A percentile compares a stretch with the other conserved stretches of the same genome.
Evolutionary conservation across 2,329 filamentous ascomycete genomes (phyloP).

Genomic region (Sporothrix brasiliensis): DNA sequence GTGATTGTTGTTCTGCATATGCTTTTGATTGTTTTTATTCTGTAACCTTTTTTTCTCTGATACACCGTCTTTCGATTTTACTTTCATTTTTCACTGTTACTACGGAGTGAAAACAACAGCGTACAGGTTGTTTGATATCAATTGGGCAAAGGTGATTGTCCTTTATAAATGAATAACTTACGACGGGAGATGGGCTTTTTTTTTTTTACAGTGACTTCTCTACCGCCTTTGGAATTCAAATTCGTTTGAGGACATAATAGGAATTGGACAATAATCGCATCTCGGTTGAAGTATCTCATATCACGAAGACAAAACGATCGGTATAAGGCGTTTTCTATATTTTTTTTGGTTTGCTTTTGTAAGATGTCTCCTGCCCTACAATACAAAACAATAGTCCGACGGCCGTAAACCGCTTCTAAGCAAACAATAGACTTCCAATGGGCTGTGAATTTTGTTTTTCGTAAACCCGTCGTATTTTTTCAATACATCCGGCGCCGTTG

Average conservation of each 20-base stretch:
- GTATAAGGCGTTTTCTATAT: constrained; percentile 20
- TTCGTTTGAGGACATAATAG: not conserved
- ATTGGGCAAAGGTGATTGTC: not conserved
- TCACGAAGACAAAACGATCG: not conserved
- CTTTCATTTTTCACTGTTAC: not conserved
- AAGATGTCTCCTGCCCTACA: constrained; percentile 28
- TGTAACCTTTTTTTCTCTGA: not conserved
- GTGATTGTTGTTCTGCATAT: not conserved
- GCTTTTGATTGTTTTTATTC: not conserved
- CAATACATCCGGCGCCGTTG: constrained; percentile 28
- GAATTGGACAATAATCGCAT: not conserved
- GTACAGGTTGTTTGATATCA: not conserved
- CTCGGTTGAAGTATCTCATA: not conserved
- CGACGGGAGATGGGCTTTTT: no score
- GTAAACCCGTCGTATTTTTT: constrained; percentile 26
- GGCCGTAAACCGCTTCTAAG: constrained; percentile 31
- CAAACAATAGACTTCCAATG: constrained; percentile 35
- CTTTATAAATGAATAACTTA: no score
- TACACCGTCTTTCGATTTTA: not conserved
- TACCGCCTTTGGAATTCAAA: no score
- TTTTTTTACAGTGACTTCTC: no score
- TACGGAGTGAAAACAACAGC: not conserved
- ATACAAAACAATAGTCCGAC: constrained; percentile 31
- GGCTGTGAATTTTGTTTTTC: constrained; percentile 20
- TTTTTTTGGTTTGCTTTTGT: constrained; percentile 29